These are phyloP conservation scores for Cystobasidium slooffiae DNA, from an alignment of 1,284 basidiomycete genomes.

Conservation along the genomic window DNA sequence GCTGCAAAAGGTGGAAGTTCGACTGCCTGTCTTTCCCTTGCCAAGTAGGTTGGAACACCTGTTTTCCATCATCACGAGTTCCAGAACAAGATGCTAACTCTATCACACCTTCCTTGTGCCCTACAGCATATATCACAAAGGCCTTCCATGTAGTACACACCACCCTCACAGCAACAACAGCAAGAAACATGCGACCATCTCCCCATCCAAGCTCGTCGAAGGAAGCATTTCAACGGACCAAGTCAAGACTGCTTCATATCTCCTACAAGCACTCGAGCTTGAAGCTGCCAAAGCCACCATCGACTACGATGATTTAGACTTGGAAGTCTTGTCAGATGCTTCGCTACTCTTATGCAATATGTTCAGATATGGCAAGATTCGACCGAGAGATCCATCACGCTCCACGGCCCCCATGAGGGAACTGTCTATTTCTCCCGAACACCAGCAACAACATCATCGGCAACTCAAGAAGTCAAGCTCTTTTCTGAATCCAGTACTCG, in stretches of 20 bases:
- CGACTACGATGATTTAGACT: constrained; percentile 32
- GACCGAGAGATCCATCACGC: constrained; percentile 9
- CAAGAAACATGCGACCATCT: neutral
- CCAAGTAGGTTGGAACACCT: constrained; percentile 43
- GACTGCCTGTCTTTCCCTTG: constrained; percentile 48
- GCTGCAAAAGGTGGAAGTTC: constrained; percentile 45
- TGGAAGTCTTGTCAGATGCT: constrained; percentile 45
- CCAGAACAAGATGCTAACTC: neutral
- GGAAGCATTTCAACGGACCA: constrained; percentile 6
- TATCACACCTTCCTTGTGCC: too few relatives aligned
- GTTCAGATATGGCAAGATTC: neutral
- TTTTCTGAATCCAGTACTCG: neutral
- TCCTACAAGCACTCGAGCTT: constrained; percentile 8
- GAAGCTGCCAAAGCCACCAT: constrained; percentile 39
- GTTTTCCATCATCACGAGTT: neutral
- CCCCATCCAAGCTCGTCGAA: constrained; percentile 24
- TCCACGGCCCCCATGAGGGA: neutral
- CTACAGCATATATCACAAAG: constrained; percentile 36
- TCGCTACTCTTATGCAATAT: constrained; percentile 37
- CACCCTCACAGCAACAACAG: neutral
- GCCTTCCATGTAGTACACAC: constrained; percentile 30
- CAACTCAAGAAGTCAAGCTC: neutral
- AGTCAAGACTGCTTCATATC: constrained; percentile 28
- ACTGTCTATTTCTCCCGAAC: neutral
- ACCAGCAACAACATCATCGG: too few relatives aligned